Conservation (phyloP, 148 eudicot genomes). For the Vaccinium myrtillus region DNA sequence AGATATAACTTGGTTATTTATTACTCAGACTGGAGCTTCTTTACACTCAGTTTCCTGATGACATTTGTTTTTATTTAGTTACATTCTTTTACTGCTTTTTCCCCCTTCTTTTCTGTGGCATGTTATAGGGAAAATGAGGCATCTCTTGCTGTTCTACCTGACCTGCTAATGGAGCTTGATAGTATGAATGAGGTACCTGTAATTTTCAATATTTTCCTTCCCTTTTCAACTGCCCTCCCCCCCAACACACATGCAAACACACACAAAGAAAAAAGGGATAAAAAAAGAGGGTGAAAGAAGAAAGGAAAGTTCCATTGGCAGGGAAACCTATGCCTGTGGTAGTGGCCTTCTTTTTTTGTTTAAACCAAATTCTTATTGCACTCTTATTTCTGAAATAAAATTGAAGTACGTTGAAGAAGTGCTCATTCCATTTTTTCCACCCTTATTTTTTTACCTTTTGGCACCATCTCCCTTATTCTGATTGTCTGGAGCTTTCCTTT, state of each 20-base stretch:
- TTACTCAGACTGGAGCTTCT: background rate
- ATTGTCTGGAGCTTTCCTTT: conserved; percentile 16
- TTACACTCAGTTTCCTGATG: background rate
- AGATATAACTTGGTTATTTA: background rate
- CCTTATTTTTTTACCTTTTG: background rate
- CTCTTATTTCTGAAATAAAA: background rate
- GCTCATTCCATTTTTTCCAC: background rate
- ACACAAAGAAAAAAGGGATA: too few relatives aligned
- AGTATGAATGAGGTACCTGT: conserved; percentile 75
- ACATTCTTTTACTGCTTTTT: background rate
- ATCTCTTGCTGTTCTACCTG: conserved; percentile 94
- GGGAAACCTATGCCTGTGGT: background rate
- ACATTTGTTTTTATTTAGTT: background rate
- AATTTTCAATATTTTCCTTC: background rate
- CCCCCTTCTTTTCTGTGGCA: background rate
- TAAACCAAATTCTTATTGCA: background rate
- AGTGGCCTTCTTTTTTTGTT: background rate
- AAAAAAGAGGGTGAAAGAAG: background rate
- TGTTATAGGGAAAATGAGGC: conserved; percentile 92
- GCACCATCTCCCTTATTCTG: background rate
- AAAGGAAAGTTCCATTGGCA: background rate
- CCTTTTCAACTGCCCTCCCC: too few relatives aligned
- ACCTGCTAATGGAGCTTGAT: conserved; percentile 84
- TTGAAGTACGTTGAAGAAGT: background rate
- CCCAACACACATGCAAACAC: too few relatives aligned